Base-by-base conservation (phyloP, 2,329 filamentous ascomycete species). In the Ophidiomyces ophidiicola region DNA sequence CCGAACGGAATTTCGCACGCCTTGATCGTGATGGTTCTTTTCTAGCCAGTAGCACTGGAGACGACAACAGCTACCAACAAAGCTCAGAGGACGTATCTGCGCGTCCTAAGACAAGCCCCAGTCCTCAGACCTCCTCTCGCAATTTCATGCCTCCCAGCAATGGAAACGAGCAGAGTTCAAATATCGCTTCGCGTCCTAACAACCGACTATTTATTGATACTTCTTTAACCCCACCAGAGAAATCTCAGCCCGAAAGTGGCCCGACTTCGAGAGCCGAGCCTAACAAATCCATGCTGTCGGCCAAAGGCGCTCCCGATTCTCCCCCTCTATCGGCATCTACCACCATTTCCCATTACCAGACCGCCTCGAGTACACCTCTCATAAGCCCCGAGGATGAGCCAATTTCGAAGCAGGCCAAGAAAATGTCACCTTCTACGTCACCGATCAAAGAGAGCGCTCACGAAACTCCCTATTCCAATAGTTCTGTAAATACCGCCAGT, bases 341-440 rank as follows among this genome's bases (percentile, higher is more conserved):
- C 1, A 60, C 63, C 36, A 43, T 55, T 7, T 66, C 62, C 15
- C 58, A 63, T 24, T 67, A 67, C 46, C 55, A 58, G 30, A 68
- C 65, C 15, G 63, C 65, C 4, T 57, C 57, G 5, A 67, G 58
- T 40, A 65, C 62, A 18, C 60, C 61, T 20, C 30, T 39, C 8
- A 50, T 60, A 10, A 53, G 59, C 19, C 48, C 56, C 6, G 54
- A 25, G 2, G 38, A 41, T 2, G 32, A 41, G 4, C 12, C 8
- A 20, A 35, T 19, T 35, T 24, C 12, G 19, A 34, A 36, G 5
- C 8, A 35, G 3, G 25, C 5, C 17, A 41, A 25, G 15, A 39
- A 33, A 14, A 8, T 8, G 19, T 35, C 32, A 7, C 8, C 31
- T 6, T 31, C 38, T 2, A 31, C 38, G 3, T 32, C 35, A 5